A percentile compares a stretch with the other conserved stretches of the same genome.
These are phyloP conservation scores for Cercospora zeina DNA, from an alignment of 2,329 filamentous ascomycete genomes.

Conservation along the genomic window DNA sequence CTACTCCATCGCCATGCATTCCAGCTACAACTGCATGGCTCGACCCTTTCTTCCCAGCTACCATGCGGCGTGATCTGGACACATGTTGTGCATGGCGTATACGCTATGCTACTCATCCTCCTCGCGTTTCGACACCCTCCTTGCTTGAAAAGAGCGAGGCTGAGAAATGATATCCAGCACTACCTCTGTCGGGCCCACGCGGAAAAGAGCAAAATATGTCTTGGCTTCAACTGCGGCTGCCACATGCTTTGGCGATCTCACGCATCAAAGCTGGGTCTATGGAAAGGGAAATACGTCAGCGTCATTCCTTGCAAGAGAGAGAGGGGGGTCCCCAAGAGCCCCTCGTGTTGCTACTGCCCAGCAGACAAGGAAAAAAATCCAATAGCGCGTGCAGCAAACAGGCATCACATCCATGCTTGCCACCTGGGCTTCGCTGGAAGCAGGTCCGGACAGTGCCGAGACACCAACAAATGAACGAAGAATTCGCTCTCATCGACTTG, in stretches of 20 bases:
- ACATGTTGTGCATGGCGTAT: neutral
- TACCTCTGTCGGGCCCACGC: neutral
- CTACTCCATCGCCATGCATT: slow-evolving; percentile 4
- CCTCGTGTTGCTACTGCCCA: neutral
- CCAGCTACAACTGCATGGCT: neutral
- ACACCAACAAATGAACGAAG: no score
- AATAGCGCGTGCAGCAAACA: neutral
- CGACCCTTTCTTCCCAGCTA: neutral
- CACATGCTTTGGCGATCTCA: neutral
- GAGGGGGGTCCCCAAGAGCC: no score
- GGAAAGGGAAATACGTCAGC: no score
- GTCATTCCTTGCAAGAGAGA: neutral
- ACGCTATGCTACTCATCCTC: neutral
- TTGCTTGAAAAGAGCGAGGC: neutral
- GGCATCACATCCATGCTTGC: neutral
- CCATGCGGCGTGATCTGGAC: neutral
- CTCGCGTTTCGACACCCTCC: neutral
- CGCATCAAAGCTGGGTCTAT: neutral
- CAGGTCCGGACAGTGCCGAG: neutral
- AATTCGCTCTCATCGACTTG: no score
- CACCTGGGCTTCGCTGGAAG: neutral
- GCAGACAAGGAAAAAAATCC: neutral
- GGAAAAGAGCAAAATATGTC: neutral
- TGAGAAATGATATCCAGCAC: neutral
- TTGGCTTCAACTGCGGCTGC: slow-evolving; percentile 3